phyloP scores from a whole-genome alignment of 2,329 filamentous ascomycete species.

The Dactylonectria macrodidyma region DNA sequence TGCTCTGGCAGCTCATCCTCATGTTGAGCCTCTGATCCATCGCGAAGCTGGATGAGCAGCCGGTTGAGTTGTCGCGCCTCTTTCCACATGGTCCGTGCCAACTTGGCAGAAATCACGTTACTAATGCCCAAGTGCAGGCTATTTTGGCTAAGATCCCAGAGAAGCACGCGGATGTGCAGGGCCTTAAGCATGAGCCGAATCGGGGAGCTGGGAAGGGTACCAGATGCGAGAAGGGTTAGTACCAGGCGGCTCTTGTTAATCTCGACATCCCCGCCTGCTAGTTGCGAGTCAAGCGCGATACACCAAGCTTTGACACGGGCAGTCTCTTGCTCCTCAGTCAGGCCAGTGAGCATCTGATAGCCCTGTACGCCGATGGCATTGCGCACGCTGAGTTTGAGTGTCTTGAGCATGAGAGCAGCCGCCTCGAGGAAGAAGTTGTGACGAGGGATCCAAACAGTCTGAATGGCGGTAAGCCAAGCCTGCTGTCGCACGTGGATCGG shows the following conservation, averaged over 20 bases:
- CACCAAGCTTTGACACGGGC: constrained; percentile 93
- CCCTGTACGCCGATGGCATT: constrained; percentile 83
- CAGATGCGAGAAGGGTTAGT: constrained; percentile 88
- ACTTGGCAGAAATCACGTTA: constrained; percentile 78
- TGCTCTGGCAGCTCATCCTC: constrained; percentile 80
- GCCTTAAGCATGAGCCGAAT: constrained; percentile 91
- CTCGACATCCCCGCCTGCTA: constrained; percentile 90
- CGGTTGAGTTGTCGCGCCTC: constrained; percentile 78
- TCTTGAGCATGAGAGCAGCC: constrained; percentile 84
- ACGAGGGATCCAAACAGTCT: constrained; percentile 91
- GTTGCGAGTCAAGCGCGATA: constrained; percentile 92
- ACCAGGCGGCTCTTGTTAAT: constrained; percentile 90
- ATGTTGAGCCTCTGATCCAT: constrained; percentile 60
- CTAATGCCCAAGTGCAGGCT: constrained; percentile 76
- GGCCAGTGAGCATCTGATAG: constrained; percentile 85
- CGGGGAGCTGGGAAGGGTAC: constrained; percentile 87
- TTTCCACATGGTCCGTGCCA: constrained; percentile 86
- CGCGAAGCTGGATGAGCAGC: constrained; percentile 59
- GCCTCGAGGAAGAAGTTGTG: constrained; percentile 91
- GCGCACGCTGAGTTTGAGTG: constrained; percentile 83
- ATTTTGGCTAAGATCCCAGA: constrained; percentile 82
- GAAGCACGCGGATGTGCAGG: constrained; percentile 88
- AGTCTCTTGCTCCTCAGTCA: constrained; percentile 87
- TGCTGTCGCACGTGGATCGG: constrained; percentile 88
- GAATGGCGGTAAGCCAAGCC: constrained; percentile 93